These are phyloP conservation scores for Chrysopogon serrulatus DNA, from an alignment of 176 grass and related monocot genomes.

Conservation along the genomic window DNA sequence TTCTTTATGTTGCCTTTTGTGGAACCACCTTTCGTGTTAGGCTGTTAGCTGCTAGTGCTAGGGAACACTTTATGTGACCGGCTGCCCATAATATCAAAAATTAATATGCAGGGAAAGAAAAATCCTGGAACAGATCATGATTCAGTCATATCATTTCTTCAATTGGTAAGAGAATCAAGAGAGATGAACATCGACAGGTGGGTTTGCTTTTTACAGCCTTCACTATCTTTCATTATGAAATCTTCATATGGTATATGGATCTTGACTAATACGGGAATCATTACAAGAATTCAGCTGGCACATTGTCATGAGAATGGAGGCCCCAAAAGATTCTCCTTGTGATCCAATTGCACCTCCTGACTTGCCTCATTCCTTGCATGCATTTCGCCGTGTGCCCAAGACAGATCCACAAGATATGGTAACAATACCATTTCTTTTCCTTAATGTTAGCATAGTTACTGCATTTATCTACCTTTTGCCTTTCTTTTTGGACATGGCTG, in stretches of 20 bases:
- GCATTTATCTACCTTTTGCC: background rate
- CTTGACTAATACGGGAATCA: constrained; percentile 10
- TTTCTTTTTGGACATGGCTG: background rate
- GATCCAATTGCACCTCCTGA: constrained; percentile 69
- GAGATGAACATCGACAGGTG: constrained; percentile 95
- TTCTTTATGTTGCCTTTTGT: background rate
- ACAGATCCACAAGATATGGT: constrained; percentile 63
- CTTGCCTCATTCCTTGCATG: constrained; percentile 77
- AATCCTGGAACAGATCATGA: constrained; percentile 80
- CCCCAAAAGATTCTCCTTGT: constrained; percentile 48
- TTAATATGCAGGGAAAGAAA: constrained; percentile 73
- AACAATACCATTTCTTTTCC: constrained; percentile 5
- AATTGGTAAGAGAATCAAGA: constrained; percentile 63
- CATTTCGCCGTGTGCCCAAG: constrained; percentile 53
- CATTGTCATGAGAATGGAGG: constrained; percentile 86
- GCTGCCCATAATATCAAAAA: constrained; percentile 6
- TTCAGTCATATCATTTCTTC: constrained; percentile 71
- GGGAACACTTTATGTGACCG: background rate
- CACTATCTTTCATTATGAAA: constrained; percentile 2
- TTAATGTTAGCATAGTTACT: background rate
- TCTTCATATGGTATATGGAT: constrained; percentile 12
- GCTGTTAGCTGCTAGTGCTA: background rate
- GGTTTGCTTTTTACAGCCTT: constrained; percentile 20
- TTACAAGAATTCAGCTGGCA: constrained; percentile 73
- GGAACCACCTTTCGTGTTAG: background rate